Evolutionary conservation across 2,329 filamentous ascomycete species (phyloP).

Genomic region (Biscogniauxia mediterranea): DNA sequence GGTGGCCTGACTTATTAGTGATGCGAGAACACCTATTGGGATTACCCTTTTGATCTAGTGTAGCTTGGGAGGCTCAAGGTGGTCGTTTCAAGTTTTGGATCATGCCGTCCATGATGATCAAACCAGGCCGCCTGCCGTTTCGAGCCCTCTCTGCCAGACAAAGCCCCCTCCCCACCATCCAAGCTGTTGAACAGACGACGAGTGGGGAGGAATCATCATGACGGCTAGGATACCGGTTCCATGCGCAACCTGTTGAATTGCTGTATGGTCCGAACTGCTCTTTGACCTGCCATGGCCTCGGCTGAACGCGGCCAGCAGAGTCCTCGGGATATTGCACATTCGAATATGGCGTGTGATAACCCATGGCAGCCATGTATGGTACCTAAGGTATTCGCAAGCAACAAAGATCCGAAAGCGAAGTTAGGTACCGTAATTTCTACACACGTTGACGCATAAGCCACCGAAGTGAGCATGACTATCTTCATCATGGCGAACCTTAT

Average conservation of each 20-base stretch:
- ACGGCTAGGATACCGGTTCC: neutral
- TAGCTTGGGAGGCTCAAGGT: constrained; percentile 11
- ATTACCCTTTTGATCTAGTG: neutral
- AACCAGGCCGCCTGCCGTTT: constrained; percentile 27
- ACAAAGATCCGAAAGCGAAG: neutral
- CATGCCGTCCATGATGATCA: constrained; percentile 32
- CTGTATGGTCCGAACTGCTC: constrained; percentile 6
- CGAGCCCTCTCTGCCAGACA: constrained; percentile 6
- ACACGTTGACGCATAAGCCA: neutral
- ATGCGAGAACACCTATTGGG: neutral
- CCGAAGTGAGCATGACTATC: neutral
- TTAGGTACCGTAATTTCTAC: neutral
- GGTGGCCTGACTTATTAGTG: neutral
- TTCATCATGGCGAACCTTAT: neutral
- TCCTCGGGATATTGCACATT: constrained; percentile 2
- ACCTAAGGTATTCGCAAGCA: no score
- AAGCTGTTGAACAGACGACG: constrained; percentile 11
- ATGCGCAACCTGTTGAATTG: neutral
- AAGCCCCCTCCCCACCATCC: constrained; percentile 7
- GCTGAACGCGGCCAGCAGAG: neutral
- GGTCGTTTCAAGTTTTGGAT: constrained; percentile 32
- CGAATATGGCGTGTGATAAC: neutral
- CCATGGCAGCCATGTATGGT: neutral
- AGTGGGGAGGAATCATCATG: constrained; percentile 8
- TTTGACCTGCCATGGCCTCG: neutral